Percentiles rank a stretch among this genome's conserved stretches.
These are phyloP conservation scores for Lactifluus echinatus DNA, from an alignment of 768 basidiomycete genomes.

Conservation along the genomic window DNA sequence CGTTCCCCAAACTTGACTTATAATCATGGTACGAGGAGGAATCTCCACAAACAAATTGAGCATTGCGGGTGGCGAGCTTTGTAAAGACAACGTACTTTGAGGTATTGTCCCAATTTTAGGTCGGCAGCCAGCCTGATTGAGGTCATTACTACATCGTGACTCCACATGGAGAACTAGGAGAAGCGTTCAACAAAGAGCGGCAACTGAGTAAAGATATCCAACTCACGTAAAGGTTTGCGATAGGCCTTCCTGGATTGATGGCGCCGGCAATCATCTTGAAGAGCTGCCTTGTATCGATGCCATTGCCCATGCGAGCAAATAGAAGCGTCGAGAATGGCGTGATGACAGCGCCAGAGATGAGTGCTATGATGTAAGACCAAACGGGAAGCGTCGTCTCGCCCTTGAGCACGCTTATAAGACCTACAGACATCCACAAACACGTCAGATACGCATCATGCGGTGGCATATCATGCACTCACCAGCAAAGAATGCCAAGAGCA, in stretches of 20 bases:
- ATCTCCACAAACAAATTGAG: conserved; percentile 35
- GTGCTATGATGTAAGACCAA: conserved; percentile 53
- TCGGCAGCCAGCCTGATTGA: conserved; percentile 46
- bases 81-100: conserved; percentile 9
- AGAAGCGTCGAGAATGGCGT: conserved; percentile 50
- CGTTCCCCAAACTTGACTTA: conserved; percentile 59
- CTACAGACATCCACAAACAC: neutral
- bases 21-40: conserved; percentile 57
- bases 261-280: conserved; percentile 60
- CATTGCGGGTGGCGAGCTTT: neutral
- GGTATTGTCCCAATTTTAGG: conserved; percentile 50
- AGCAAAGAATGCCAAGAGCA: conserved; percentile 44
- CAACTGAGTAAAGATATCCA: neutral
- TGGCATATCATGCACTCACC: conserved; percentile 29
- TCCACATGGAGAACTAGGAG: conserved; percentile 56
- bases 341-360: conserved; percentile 37
- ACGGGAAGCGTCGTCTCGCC: conserved; percentile 54
- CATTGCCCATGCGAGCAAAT: conserved; percentile 51
- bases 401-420: conserved; percentile 36
- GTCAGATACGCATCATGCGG: neutral
- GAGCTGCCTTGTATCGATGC: conserved; percentile 49
- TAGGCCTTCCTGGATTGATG: conserved; percentile 52
- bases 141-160: conserved; percentile 49
- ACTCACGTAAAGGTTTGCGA: conserved; percentile 58
- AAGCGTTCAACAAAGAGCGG: neutral